Base-by-base conservation (phyloP, 2,329 filamentous ascomycete genomes). In the Xylaria arbuscula region DNA sequence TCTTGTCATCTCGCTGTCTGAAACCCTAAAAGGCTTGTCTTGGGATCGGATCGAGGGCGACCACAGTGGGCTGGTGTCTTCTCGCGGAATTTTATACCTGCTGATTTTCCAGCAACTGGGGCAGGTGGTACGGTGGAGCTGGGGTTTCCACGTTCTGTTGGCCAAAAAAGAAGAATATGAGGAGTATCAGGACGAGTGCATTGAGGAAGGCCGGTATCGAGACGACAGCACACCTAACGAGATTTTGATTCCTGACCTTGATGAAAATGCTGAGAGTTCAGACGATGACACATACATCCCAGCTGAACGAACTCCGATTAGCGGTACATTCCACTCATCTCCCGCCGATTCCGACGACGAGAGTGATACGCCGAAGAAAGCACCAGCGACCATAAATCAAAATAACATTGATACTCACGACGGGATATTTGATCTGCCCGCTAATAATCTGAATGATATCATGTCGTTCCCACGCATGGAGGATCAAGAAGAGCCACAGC, bases 81-180 rank as follows among this genome's bases (percentile, higher is more conserved):
- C 96, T 2, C 90, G 96, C 70, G 96, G 96, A 68, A 98, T 99
- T 69, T 84, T 99, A 0, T 99, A 99, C 77, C 87, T 99, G 11
- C 86, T 99, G 70, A 97, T 99, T 73, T 99, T 99, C 82, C 96
- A 99, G 82, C 96, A 99, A 79, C 88, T 99, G 2, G 96, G 96
- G 24, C 96, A 99, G 81, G 84, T 98, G 32, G 90, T 99, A 22
- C 89, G 96, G 67, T 99, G 96, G 96, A 98, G 93, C 71, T 99
- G 96, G 96, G 96, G 96, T 11, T 98, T 97, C 80, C 94, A 97
- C 75, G 90, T 98, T 45, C 85, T 99, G 19, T 85, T 99, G n/a
- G 94, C 94, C 19, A 93, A 95, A 19, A 92, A 93, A 72, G 89
- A 91, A 57, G 88, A 87, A 70, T 93, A 93, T 75, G 83, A 86